These are phyloP conservation scores for Tetrastigma voinierianum DNA, from an alignment of 164 flowering plant genomes.

Conservation along the genomic window DNA sequence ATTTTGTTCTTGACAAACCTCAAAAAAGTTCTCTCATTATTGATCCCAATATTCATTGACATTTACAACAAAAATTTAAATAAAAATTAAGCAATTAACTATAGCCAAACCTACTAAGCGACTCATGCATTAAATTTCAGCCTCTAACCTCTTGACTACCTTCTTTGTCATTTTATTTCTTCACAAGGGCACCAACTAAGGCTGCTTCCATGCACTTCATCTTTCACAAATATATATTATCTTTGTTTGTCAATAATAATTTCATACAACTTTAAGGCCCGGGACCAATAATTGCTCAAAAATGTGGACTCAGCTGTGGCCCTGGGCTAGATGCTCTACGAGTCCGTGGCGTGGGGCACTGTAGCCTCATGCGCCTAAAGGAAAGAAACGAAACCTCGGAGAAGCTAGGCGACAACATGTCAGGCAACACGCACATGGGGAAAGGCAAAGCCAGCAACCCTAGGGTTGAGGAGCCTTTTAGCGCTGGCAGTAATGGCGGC, in stretches of 20 bases:
- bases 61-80: not conserved
- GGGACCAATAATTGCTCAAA: not conserved
- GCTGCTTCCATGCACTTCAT: slow-evolving; percentile 40
- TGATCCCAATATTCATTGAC: not conserved
- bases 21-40: not conserved
- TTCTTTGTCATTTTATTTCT: slow-evolving; percentile 66
- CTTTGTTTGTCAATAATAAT: not conserved
- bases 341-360: too few relatives aligned
- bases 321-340: too few relatives aligned
- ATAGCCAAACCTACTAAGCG: slow-evolving; percentile 49
- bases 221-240: slow-evolving; percentile 27
- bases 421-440: too few relatives aligned
- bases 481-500: too few relatives aligned
- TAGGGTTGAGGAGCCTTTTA: too few relatives aligned
- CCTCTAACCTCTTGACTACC: slow-evolving; percentile 40
- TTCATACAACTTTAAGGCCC: slow-evolving; percentile 1
- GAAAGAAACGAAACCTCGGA: too few relatives aligned
- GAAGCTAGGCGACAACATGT: too few relatives aligned
- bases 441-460: too few relatives aligned
- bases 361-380: too few relatives aligned
- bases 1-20: slow-evolving; percentile 12
- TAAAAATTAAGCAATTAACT: not conserved
- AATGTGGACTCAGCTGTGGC: too few relatives aligned
- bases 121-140: slow-evolving; percentile 62
- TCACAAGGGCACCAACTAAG: slow-evolving; percentile 58